Conservation (phyloP, 495 filamentous ascomycete genomes). For the Aspergillus nanangensis region DNA sequence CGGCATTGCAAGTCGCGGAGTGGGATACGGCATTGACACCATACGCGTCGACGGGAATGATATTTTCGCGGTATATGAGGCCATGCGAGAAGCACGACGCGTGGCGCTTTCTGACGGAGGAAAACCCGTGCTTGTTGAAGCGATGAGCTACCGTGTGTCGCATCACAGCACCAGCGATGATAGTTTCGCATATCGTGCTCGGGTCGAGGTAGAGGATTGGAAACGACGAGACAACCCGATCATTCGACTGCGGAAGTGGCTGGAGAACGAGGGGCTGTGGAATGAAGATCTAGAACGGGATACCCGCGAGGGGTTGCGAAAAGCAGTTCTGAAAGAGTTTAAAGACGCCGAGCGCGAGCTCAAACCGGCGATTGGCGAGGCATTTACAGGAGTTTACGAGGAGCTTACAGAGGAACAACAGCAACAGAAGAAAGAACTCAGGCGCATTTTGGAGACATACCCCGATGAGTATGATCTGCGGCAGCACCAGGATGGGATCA, state of each 20-base stretch:
- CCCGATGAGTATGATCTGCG: slow-evolving; percentile 88
- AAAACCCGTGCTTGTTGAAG: slow-evolving; percentile 82
- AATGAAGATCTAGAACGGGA: slow-evolving; percentile 79
- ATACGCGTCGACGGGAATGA: slow-evolving; percentile 97
- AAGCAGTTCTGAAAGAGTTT: slow-evolving; percentile 80
- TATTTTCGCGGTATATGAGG: slow-evolving; percentile 88
- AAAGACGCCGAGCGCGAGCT: slow-evolving; percentile 82
- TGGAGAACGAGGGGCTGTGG: slow-evolving; percentile 78
- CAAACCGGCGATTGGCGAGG: slow-evolving; percentile 70
- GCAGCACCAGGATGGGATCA: slow-evolving; percentile 70
- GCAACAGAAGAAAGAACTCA: slow-evolving; percentile 76
- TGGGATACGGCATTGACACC: slow-evolving; percentile 96
- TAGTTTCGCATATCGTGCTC: slow-evolving; percentile 90
- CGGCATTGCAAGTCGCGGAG: slow-evolving; percentile 89
- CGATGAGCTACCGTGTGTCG: slow-evolving; percentile 95
- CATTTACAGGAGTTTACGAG: slow-evolving; percentile 88
- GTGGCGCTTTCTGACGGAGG: slow-evolving; percentile 76
- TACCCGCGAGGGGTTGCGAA: slow-evolving; percentile 58
- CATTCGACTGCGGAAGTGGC: slow-evolving; percentile 83
- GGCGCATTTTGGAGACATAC: slow-evolving; percentile 73
- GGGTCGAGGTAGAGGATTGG: slow-evolving; percentile 96
- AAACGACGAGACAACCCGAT: slow-evolving; percentile 95
- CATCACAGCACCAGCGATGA: slow-evolving; percentile 99
- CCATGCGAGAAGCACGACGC: slow-evolving; percentile 69
- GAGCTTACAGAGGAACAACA: slow-evolving; percentile 75